Conservation (phyloP, 176 grass and related monocot genomes). For the Oryza australiensis region DNA sequence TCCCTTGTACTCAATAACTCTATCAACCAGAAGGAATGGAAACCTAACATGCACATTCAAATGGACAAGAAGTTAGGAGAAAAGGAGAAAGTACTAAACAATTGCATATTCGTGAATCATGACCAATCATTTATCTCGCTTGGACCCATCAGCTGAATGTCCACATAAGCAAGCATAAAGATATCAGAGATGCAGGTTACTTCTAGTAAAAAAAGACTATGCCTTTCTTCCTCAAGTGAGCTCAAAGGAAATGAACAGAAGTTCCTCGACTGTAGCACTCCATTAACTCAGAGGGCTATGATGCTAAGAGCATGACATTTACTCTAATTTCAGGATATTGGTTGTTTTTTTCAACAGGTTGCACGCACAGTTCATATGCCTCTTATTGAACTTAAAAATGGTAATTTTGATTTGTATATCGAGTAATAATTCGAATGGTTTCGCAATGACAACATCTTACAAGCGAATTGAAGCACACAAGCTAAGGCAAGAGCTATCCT, state of each 20-base stretch:
- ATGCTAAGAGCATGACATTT: neutral
- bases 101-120: neutral
- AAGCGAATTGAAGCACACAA: neutral
- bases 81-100: neutral
- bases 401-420: neutral
- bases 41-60: slow-evolving; percentile 42
- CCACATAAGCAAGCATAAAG: neutral
- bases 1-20: slow-evolving; percentile 85
- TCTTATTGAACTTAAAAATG: neutral
- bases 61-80: slow-evolving; percentile 4
- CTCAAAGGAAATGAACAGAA: neutral
- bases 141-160: neutral
- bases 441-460: neutral
- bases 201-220: neutral
- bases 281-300: neutral
- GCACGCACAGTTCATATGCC: neutral
- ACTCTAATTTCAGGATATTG: neutral
- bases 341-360: neutral
- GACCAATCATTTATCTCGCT: neutral
- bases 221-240: neutral
- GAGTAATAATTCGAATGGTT: neutral
- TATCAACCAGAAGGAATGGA: slow-evolving; percentile 89
- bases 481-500: no score
- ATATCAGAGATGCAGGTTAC: neutral
- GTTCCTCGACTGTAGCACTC: neutral